A percentile compares a stretch with the other conserved stretches of the same genome.
phyloP scores from a whole-genome alignment of 106 monocot genomes.

The Apostasia shenzhenica region DNA sequence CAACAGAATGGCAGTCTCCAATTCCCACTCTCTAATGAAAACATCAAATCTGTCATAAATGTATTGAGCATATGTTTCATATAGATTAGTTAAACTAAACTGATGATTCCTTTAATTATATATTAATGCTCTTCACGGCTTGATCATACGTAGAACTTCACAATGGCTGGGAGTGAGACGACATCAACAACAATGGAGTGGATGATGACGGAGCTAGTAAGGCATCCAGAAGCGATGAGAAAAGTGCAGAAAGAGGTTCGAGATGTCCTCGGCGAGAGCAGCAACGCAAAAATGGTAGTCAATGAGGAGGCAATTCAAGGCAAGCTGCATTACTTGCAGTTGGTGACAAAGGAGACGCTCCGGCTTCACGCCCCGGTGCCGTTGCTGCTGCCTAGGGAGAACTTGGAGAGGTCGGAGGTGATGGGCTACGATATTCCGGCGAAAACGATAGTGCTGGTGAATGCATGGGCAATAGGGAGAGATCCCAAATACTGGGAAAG shows the following conservation, averaged over 20 bases:
- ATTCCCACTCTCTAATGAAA: neutral
- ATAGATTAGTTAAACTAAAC: neutral
- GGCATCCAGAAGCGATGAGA: constrained; percentile 3
- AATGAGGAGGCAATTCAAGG: neutral
- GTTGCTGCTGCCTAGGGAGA: constrained; percentile 7
- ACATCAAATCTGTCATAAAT: constrained; percentile 6
- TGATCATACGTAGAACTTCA: neutral
- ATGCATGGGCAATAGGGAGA: constrained; percentile 9
- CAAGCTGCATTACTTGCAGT: neutral
- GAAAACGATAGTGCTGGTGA: constrained; percentile 7
- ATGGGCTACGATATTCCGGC: constrained; percentile 6
- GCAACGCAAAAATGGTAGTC: neutral
- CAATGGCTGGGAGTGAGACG: constrained; percentile 6
- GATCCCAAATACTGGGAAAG: constrained; percentile 5
- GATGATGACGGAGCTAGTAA: constrained; percentile 15
- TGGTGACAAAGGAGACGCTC: constrained; percentile 10
- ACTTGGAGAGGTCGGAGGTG: neutral
- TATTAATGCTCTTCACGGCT: neutral
- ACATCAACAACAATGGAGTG: neutral
- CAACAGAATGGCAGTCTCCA: neutral
- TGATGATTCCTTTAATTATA: too few species aligned
- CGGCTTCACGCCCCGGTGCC: constrained; percentile 11
- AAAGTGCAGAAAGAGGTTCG: constrained; percentile 11
- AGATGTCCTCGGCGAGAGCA: neutral
- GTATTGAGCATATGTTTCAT: neutral